phyloP scores from a whole-genome alignment of 352 stramenopile genomes.

The Pythium dissotocum region DNA sequence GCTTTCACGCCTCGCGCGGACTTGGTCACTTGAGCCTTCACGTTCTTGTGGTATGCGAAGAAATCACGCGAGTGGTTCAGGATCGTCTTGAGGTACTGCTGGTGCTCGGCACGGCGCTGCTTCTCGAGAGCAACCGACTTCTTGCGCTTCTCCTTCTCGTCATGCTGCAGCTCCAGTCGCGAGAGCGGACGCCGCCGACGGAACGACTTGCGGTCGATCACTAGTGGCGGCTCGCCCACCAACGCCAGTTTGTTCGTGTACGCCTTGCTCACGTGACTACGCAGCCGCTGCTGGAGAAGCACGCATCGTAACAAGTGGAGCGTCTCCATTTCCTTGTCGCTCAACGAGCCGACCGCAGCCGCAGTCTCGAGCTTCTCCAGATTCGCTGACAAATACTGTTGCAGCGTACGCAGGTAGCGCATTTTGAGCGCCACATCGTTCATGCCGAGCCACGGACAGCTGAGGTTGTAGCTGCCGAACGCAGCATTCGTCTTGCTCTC shows the following conservation, averaged over 20 bases:
- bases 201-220: conserved; percentile 77
- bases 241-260: conserved; percentile 67
- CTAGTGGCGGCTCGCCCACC: conserved; percentile 58
- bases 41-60: conserved; percentile 86
- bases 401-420: conserved; percentile 68
- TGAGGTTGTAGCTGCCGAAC: conserved; percentile 65
- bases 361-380: conserved; percentile 58
- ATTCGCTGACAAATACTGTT: conserved; percentile 67
- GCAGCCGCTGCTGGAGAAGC: conserved; percentile 74
- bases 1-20: conserved; percentile 70
- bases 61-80: conserved; percentile 86
- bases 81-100: conserved; percentile 79
- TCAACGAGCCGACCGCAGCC: conserved; percentile 33
- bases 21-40: conserved; percentile 71
- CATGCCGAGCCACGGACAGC: conserved; percentile 55
- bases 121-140: conserved; percentile 85
- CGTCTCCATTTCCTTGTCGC: conserved; percentile 43
- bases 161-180: conserved; percentile 60
- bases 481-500: conserved; percentile 48
- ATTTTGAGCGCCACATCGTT: conserved; percentile 79
- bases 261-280: conserved; percentile 54
- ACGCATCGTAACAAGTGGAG: conserved; percentile 68
- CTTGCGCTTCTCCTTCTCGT: conserved; percentile 80
- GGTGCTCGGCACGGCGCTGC: conserved; percentile 71
- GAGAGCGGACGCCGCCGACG: conserved; percentile 65